phyloP scores from a whole-genome alignment of 2,329 filamentous ascomycete species.

The Periglandula ipomoeae region DNA sequence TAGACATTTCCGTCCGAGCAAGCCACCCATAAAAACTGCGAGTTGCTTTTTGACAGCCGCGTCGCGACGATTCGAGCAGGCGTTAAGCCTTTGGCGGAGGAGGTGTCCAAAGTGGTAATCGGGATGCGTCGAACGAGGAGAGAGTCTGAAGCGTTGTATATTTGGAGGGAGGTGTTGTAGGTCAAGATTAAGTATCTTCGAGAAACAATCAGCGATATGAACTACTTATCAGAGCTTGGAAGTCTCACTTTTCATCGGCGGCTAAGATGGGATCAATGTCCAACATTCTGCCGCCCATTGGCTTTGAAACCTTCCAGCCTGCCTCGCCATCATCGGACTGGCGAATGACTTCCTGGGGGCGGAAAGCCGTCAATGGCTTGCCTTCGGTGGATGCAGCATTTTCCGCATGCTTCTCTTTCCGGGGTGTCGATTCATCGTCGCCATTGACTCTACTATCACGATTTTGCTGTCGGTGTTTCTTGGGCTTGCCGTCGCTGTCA shows the following conservation, averaged over 20 bases:
- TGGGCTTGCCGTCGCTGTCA: constrained; percentile 32
- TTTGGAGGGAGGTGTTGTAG: constrained; percentile 64
- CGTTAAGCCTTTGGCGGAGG: constrained; percentile 15
- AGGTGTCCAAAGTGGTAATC: constrained; percentile 26
- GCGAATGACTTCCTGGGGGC: constrained; percentile 17
- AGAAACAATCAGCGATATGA: too few relatives aligned
- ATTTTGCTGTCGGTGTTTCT: constrained; percentile 28
- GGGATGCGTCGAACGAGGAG: constrained; percentile 66
- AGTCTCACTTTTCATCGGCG: constrained; percentile 48
- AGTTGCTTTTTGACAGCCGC: constrained; percentile 26
- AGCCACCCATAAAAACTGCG: constrained; percentile 49
- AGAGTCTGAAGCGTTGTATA: constrained; percentile 76
- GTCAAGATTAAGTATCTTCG: constrained; percentile 64
- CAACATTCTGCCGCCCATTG: constrained; percentile 56
- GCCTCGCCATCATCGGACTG: constrained; percentile 22
- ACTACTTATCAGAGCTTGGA: not conserved
- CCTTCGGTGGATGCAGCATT: constrained; percentile 4
- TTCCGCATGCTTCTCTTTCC: constrained; percentile 3
- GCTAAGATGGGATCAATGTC: constrained; percentile 56
- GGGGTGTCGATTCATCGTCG: not conserved
- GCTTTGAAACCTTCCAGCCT: constrained; percentile 52
- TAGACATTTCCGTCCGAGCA: constrained; percentile 49
- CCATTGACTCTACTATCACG: constrained; percentile 20
- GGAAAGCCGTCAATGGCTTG: constrained; percentile 8
- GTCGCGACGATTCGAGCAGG: constrained; percentile 32